phyloP scores from a whole-genome alignment of 805 yeast genomes.

The Schwanniomyces pseudopolymorphus region DNA sequence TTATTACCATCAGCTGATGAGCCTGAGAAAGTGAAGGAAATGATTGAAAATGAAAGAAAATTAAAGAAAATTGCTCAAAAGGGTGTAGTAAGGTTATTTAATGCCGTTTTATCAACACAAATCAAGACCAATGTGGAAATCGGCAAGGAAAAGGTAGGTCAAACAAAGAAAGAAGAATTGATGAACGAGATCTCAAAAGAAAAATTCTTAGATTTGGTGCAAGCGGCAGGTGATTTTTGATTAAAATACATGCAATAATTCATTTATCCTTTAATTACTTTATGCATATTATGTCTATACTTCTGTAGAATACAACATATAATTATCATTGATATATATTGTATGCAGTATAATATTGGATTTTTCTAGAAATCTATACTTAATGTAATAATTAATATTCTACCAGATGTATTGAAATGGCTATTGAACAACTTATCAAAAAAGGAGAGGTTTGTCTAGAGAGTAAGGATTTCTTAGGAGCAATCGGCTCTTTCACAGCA shows the following conservation, averaged over 20 bases:
- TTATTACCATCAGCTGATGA: constrained; percentile 63
- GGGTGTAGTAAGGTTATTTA: constrained; percentile 83
- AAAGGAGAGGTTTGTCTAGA: constrained; percentile 32
- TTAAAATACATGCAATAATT: background rate
- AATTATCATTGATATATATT: background rate
- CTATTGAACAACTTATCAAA: constrained; percentile 35
- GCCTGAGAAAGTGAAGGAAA: constrained; percentile 53
- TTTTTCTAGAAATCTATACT: background rate
- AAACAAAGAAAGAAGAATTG: constrained; percentile 54
- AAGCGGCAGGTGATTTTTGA: constrained; percentile 60
- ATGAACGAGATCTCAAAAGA: constrained; percentile 84
- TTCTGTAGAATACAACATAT: background rate
- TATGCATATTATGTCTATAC: background rate
- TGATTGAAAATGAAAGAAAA: constrained; percentile 64
- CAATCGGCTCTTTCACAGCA: constrained; percentile 38
- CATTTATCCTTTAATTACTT: no score
- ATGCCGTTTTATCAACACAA: constrained; percentile 81
- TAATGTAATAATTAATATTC: background rate
- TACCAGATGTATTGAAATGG: constrained; percentile 21
- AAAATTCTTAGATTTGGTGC: constrained; percentile 83
- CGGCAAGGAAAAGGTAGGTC: constrained; percentile 44
- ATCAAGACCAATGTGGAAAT: constrained; percentile 54
- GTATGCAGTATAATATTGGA: background rate
- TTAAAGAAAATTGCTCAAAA: constrained; percentile 81
- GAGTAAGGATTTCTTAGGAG: constrained; percentile 41